Percentiles rank a stretch among this genome's conserved stretches.
Conservation (phyloP, 306 rosid species). For the Lupinus albus region DNA sequence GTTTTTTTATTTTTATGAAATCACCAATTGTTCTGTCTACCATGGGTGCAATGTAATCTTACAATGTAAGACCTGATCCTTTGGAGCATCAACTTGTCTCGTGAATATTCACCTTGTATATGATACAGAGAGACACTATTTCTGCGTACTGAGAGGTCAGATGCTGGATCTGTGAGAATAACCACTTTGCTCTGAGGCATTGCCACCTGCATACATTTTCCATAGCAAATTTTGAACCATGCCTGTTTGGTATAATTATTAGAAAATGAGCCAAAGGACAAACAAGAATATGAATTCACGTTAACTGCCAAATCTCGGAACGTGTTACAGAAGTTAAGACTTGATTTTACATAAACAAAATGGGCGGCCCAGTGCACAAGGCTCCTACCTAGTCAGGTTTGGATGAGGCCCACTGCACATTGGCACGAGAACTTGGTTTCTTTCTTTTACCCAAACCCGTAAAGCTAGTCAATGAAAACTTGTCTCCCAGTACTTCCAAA, state of each 20-base stretch:
- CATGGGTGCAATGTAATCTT: slow-evolving; percentile 58
- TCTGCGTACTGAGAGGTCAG: slow-evolving; percentile 71
- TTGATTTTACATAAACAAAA: slow-evolving; percentile 3
- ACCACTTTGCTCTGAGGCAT: slow-evolving; percentile 76
- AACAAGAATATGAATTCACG: slow-evolving; percentile 15
- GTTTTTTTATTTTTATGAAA: background rate
- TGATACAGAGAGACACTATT: slow-evolving; percentile 66
- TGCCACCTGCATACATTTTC: slow-evolving; percentile 57
- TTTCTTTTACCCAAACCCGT: too few relatives aligned
- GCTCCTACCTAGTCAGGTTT: too few relatives aligned
- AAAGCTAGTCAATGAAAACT: too few relatives aligned
- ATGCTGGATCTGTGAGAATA: slow-evolving; percentile 75
- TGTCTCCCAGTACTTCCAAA: too few relatives aligned
- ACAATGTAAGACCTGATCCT: slow-evolving; percentile 99
- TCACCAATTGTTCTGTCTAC: slow-evolving; percentile 34
- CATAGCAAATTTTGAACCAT: slow-evolving; percentile 20
- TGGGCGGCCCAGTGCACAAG: too few relatives aligned
- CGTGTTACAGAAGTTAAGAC: background rate
- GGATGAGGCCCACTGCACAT: too few relatives aligned
- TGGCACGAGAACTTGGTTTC: too few relatives aligned
- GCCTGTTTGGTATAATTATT: background rate
- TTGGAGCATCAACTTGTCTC: slow-evolving; percentile 98
- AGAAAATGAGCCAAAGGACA: slow-evolving; percentile 8
- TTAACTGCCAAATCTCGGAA: slow-evolving; percentile 10
- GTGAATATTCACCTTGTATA: slow-evolving; percentile 84